Percentiles rank a stretch among this genome's conserved stretches.
These are phyloP conservation scores for Cercis canadensis DNA, from an alignment of 306 rosid genomes.

Conservation along the genomic window DNA sequence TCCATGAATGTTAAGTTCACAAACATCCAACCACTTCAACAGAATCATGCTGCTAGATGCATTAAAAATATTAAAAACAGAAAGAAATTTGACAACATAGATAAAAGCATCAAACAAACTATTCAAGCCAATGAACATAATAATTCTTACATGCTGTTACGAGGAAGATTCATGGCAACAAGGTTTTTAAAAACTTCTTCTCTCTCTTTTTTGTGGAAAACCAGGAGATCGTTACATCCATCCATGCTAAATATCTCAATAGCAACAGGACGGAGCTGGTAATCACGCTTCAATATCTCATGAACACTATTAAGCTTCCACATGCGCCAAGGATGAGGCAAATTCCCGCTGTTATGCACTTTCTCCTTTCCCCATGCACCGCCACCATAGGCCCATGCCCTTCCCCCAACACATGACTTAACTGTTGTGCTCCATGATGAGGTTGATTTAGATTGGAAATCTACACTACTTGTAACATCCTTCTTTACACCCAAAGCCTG, in stretches of 20 bases:
- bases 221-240: constrained; percentile 98
- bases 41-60: constrained; percentile 1
- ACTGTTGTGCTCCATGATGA: constrained; percentile 67
- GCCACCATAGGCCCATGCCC: constrained; percentile 99
- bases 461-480: constrained; percentile 66
- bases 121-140: constrained; percentile 23
- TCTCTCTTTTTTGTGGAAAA: constrained; percentile 98
- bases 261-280: constrained; percentile 99
- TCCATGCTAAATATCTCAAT: constrained; percentile 99
- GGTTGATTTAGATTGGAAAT: constrained; percentile 86
- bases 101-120: constrained; percentile 28
- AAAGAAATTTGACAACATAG: constrained; percentile 16
- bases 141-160: constrained; percentile 88
- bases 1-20: background rate
- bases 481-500: constrained; percentile 98
- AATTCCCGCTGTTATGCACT: constrained; percentile 77
- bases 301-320: constrained; percentile 99
- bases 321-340: constrained; percentile 96
- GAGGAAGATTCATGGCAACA: constrained; percentile 94
- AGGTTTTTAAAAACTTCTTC: constrained; percentile 95
- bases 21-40: constrained; percentile 30
- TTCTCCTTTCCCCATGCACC: constrained; percentile 99
- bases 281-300: constrained; percentile 99
- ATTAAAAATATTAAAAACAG: constrained; percentile 22
- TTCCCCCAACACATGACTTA: constrained; percentile 85